Evolutionary conservation across 2,329 filamentous ascomycete species (phyloP), one percentile per base, ranked within the genome.

Genomic region (Trichoderma atrobrunneum): DNA sequence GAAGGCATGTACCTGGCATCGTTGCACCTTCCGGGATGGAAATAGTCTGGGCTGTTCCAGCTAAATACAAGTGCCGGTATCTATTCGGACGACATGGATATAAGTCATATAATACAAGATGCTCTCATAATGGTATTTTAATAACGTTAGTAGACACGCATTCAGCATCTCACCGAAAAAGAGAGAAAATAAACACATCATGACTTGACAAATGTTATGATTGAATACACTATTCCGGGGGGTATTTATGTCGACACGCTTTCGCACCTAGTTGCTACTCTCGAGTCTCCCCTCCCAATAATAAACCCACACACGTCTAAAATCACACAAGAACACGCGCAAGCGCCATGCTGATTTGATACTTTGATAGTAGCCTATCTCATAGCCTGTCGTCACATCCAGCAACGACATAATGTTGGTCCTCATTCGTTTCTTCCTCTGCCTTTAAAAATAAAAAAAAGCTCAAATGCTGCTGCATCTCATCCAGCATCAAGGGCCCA

Each of bases 201-300:
- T 34, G 36, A 28, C 54, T 69, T 48, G 57, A 51, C 57, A 61
- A 57, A 56, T 61, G 28, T 21, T 28, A 61, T 54, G 57, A 69
- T 69, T 61, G 36, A 69, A 43, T 51, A 69, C 48, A 70, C 59
- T 63, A 43, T 64, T 63, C 43, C 36, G 54, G 51, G 24, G 54
- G 69, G 51, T 48, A 43, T 64, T 48, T 34, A 65, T 71, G 32
- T 56, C 36, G 69, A 70, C 68, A 63, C 68, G 39, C 59, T 63
- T 70, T 70, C 69, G 51, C 69, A 65, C 61, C 54, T 64, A 59
- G 36, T 65, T 48, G 69, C 69, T 71, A 71, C 69, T 71, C 60
- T 60, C 34, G 60, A 65, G 69, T 36, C 60, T 65, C 36, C 69
- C 51, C 21, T 39, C 69, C 48, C 28, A 64, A 59, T 65, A 16